phyloP scores from a whole-genome alignment of 495 filamentous ascomycete genomes.

The Neurospora sp. region DNA sequence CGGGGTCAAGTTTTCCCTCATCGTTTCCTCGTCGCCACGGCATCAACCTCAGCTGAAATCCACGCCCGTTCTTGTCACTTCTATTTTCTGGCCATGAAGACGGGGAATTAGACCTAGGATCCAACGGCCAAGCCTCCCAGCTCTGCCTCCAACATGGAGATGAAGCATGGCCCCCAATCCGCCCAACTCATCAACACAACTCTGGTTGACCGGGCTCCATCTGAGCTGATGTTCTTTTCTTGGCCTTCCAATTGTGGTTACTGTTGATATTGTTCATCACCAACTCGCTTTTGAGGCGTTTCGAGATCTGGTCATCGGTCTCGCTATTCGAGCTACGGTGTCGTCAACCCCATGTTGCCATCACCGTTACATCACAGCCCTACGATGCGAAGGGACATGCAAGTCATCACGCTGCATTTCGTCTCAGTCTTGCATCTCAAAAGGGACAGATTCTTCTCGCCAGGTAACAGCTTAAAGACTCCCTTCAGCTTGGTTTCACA shows the following conservation, averaged over 20 bases:
- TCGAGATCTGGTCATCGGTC: neutral
- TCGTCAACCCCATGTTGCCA: neutral
- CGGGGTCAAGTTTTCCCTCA: neutral
- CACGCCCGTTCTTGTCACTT: neutral
- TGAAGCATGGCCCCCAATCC: constrained; percentile 13
- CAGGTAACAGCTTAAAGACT: neutral
- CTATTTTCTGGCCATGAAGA: neutral
- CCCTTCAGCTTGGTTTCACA: neutral
- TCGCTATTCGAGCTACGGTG: neutral
- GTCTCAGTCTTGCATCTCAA: neutral
- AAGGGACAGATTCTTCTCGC: neutral
- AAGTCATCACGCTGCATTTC: neutral
- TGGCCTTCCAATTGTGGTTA: neutral
- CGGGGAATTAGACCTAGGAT: neutral
- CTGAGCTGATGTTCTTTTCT: neutral
- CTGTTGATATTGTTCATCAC: neutral
- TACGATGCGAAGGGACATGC: neutral
- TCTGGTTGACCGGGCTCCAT: neutral
- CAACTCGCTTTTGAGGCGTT: neutral
- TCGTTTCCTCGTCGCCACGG: neutral
- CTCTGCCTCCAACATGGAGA: constrained; percentile 6
- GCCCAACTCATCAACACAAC: constrained; percentile 1
- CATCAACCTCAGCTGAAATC: neutral
- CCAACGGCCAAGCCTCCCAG: constrained; percentile 1
- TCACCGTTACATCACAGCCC: neutral